Evolutionary conservation across 345 rosid species (phyloP), one percentile per base, ranked within the genome.

Genomic region (Dipteronia dyeriana): DNA sequence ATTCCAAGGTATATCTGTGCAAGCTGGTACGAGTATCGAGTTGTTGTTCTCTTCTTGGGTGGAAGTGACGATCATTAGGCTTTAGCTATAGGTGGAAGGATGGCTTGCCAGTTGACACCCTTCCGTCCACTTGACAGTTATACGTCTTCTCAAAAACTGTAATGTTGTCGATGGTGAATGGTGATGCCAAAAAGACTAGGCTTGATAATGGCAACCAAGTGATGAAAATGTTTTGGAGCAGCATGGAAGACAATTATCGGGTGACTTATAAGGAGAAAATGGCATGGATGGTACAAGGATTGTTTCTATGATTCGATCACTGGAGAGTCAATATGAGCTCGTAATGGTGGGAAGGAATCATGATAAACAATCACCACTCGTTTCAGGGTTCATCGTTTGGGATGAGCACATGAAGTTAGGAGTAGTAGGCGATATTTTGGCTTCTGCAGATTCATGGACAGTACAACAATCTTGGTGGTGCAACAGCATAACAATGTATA

Each of bases 391-490:
- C 9, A 17, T 56, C 9, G 66, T 73, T 68, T 77, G 80, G 80
- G 47, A 77, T 53, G 56, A 74, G 71, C 39, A 68, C n/a, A 68
- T 26, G 13, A 81, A 81, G 59, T 63, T 71, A 34, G 84, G 75
- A 56, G 25, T 11, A 5, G 34, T 74, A 12, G 76, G 72, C 4
- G 70, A 77, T 54, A n/a, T 68, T 12, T 68, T 61, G 62, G 78
- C 75, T 77, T 49, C 80, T 31, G 59, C 71, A 68, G 11, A 38
- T 63, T 68, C 64, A 61, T 53, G 83, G 63, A 64, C 60, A 72
- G 68, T 53, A 47, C 77, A 25, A 65, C 82, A 64, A 65, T 80
- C 65, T 73, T 85, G 79, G 81, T 51, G 43, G 82, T 74, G 74
- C 86, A 66, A 69, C 81, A 79, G 47, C 76, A 72, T 45, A 34